These are phyloP conservation scores for Tetrahymena thermophila DNA, from an alignment of 73 alveolate species.

Conservation along the genomic window DNA sequence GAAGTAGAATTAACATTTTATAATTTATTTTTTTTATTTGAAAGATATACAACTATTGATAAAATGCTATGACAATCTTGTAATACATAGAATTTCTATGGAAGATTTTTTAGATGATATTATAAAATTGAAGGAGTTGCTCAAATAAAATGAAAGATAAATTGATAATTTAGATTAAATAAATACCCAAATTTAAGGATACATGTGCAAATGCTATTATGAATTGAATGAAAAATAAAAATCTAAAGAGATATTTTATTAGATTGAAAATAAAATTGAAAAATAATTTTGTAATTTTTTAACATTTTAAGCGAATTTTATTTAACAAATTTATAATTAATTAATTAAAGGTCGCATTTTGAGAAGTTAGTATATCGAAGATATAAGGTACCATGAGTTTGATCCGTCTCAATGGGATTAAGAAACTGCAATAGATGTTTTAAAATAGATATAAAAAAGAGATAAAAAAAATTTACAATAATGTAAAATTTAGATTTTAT, in stretches of 20 bases:
- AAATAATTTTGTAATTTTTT: background rate
- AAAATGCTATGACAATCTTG: background rate
- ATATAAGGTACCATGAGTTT: background rate
- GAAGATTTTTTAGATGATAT: background rate
- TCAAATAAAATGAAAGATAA: background rate
- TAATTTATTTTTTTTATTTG: no score
- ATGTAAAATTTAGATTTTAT: background rate
- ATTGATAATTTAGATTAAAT: background rate
- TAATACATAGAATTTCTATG: background rate
- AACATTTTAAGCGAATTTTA: background rate
- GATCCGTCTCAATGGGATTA: background rate
- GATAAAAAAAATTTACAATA: background rate
- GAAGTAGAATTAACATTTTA: no score
- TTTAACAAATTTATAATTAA: background rate
- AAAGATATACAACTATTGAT: background rate
- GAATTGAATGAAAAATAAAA: background rate
- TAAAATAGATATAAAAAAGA: background rate
- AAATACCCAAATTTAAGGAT: background rate
- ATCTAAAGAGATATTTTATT: background rate
- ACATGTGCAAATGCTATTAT: background rate
- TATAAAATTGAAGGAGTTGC: background rate
- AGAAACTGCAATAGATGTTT: background rate
- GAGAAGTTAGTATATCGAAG: background rate
- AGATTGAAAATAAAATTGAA: background rate
- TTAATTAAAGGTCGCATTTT: background rate